phyloP scores from a whole-genome alignment of 257 asterid genomes.

The Jasminum sambac region DNA sequence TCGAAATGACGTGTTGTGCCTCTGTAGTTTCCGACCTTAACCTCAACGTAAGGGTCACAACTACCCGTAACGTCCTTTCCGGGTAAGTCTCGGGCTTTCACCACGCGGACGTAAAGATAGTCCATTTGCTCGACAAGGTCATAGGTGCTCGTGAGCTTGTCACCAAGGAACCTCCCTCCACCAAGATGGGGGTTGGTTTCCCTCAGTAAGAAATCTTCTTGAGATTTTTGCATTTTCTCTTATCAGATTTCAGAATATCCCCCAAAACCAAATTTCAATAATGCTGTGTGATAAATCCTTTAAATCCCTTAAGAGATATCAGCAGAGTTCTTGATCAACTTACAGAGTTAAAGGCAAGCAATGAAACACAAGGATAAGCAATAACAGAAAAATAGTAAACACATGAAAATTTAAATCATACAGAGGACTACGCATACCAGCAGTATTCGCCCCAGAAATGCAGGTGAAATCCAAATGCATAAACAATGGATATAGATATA shows the following conservation, averaged over 20 bases:
- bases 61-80: conserved; percentile 8
- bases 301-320: neutral
- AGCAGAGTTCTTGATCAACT: neutral
- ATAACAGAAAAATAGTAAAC: neutral
- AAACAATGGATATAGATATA: neutral
- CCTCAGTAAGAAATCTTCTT: conserved; percentile 26
- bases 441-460: neutral
- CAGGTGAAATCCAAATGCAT: neutral
- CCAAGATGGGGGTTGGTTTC: conserved; percentile 31
- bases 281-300: neutral
- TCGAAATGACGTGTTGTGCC: conserved; percentile 16
- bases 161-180: conserved; percentile 15
- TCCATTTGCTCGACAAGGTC: conserved; percentile 20
- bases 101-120: conserved; percentile 6
- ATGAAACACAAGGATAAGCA: neutral
- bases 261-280: neutral
- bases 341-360: neutral
- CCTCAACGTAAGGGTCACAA: conserved; percentile 9
- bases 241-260: neutral
- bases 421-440: neutral
- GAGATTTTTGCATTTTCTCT: conserved; percentile 23
- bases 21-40: conserved; percentile 1
- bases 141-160: conserved; percentile 20
- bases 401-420: neutral
- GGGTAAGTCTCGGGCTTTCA: neutral